Conservation (phyloP, 1,139 yeast species). For the Nakaseomyces sp. region DNA sequence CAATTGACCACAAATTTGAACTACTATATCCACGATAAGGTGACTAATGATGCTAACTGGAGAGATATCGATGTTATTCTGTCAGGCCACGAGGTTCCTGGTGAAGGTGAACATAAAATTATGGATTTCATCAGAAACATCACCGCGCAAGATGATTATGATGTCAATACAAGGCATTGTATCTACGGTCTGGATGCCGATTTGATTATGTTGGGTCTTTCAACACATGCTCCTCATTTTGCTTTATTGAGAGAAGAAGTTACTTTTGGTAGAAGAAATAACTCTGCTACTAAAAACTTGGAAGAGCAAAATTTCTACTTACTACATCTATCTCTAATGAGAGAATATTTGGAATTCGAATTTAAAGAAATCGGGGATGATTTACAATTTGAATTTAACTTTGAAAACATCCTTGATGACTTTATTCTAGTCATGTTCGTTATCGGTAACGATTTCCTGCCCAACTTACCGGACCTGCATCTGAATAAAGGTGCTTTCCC, state of each 20-base stretch:
- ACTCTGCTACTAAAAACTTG: slow-evolving; percentile 45
- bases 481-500: slow-evolving; percentile 96
- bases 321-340: slow-evolving; percentile 73
- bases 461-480: slow-evolving; percentile 91
- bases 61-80: slow-evolving; percentile 72
- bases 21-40: slow-evolving; percentile 85
- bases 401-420: slow-evolving; percentile 87
- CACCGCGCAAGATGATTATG: slow-evolving; percentile 54
- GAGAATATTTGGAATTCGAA: slow-evolving; percentile 87
- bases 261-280: slow-evolving; percentile 59
- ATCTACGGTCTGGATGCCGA: slow-evolving; percentile 98
- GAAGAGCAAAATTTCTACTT: slow-evolving; percentile 75
- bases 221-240: slow-evolving; percentile 94
- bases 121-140: slow-evolving; percentile 88
- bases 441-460: slow-evolving; percentile 96
- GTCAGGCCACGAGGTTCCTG: slow-evolving; percentile 98
- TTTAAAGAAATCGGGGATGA: slow-evolving; percentile 61
- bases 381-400: slow-evolving; percentile 62
- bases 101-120: slow-evolving; percentile 98
- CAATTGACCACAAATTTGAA: slow-evolving; percentile 74
- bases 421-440: slow-evolving; percentile 87
- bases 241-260: slow-evolving; percentile 94
- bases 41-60: slow-evolving; percentile 89
- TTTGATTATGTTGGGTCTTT: slow-evolving; percentile 90
- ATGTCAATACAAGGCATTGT: slow-evolving; percentile 87